These are phyloP conservation scores for Xylaria multiplex DNA, from an alignment of 2,329 filamentous ascomycete species.

Conservation along the genomic window DNA sequence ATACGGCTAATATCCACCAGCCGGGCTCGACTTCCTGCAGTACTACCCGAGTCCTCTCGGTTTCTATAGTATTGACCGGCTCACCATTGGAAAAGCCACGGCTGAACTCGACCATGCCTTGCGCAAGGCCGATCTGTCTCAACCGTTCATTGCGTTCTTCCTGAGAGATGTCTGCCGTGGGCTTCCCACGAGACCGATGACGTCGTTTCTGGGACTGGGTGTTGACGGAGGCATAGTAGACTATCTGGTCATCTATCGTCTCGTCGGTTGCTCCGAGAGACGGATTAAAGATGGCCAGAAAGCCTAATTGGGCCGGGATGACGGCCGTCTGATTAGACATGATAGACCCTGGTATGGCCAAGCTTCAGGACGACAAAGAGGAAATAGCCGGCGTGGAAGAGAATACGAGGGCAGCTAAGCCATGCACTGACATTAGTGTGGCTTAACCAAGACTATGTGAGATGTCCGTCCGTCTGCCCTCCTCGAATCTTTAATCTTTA, in stretches of 20 bases:
- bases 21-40: slow-evolving; percentile 86
- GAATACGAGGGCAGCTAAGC: neutral
- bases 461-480: neutral
- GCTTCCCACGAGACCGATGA: slow-evolving; percentile 55
- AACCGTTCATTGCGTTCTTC: slow-evolving; percentile 86
- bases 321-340: slow-evolving; percentile 50
- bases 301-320: slow-evolving; percentile 85
- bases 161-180: slow-evolving; percentile 58
- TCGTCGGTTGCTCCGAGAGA: slow-evolving; percentile 70
- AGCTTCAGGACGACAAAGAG: neutral
- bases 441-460: slow-evolving; percentile 4
- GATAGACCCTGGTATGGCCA: slow-evolving; percentile 38
- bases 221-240: slow-evolving; percentile 83
- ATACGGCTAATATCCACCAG: slow-evolving; percentile 95
- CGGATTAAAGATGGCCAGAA: slow-evolving; percentile 95
- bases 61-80: slow-evolving; percentile 86
- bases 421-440: neutral
- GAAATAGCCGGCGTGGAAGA: neutral
- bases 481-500: neutral
- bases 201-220: slow-evolving; percentile 55
- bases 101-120: slow-evolving; percentile 95
- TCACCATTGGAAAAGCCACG: slow-evolving; percentile 84
- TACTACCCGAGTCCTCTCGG: slow-evolving; percentile 85
- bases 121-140: slow-evolving; percentile 92
- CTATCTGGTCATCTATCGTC: slow-evolving; percentile 81